Base-by-base conservation (phyloP, 176 grass and related monocot species). In the Eragrostis nindensis region DNA sequence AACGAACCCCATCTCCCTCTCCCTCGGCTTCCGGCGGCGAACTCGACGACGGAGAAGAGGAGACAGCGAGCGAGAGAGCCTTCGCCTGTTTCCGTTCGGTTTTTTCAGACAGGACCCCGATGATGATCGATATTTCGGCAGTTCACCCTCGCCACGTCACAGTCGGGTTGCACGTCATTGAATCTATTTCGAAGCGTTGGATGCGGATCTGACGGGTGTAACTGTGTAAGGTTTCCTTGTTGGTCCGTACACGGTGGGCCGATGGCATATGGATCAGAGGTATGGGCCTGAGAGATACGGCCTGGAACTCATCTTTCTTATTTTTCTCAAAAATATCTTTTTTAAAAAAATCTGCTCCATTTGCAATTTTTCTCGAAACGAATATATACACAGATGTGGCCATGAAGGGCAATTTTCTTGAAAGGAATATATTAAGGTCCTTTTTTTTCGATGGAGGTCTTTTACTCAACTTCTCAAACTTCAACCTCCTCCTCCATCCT, bases 1-100 rank as follows among this genome's bases (percentile, higher is more conserved):
- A 32, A 90, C 26, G 78, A 86, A 88, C 66, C 90, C 87, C 90
- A 96, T 79, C 76, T 48, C 61, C 27, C 25, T 83, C 77, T 86
- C 40, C 46, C 53, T 83, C 69, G 38, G 62, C 36, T 59, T 5
- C 22, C 42, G 43, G 29, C 82, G 46, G 76, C 76, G 62, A 66
- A 66, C 13, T 65, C 45, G 17, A 36, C 11, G 18, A 61, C 30
- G 14, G 11, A 19, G 45, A 40, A 50, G 75, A 64, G 42, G 59
- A 36, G 48, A 29, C 57, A 14, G 27, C 17, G 59, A 17, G 29
- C 29, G 27, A 36, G 32, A 36, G 32, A 64, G 75, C 10, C 55
- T 1, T 57, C 5, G 26, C 9, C 43, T 46, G 49, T 78, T 49
- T 66, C 21, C 30, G 45, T 64, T 66, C 26, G 76, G 0, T 36